Base-by-base conservation (phyloP, 2,329 filamentous ascomycete species). In the Pseudopyrenochaeta lycopersici region DNA sequence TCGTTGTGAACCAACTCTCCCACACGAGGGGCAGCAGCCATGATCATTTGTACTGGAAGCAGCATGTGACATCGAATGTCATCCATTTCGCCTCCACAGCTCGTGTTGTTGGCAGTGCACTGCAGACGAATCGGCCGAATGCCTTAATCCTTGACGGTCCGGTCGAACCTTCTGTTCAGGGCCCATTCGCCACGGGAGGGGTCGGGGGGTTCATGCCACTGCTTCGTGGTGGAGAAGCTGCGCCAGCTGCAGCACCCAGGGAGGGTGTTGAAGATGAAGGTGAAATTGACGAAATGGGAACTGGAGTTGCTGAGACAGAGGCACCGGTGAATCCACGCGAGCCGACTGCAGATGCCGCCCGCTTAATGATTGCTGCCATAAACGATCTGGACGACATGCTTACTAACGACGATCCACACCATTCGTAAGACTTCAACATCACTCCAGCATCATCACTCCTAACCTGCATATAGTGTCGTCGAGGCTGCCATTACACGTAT, bases 41-140 rank as follows among this genome's bases (percentile, higher is more conserved):
- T 5, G 63, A 64, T 38, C 6, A 20, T 7, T 9, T 64, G 21
- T 70, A 69, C 48, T 70, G 67, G 67, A 44, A 44, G 35, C 64
- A 69, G 36, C 40, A 56, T 7, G 9, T 57, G 12, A 17, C 12
- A 3, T 65, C 56, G 11, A 47, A 57, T 31, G 15, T 32, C 1
- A 30, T 58, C 2, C 41, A 30, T 21, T n/a, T 4, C 9, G 35
- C 21, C 3, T n/a, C 35, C 12, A 41, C 9, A 15, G 17, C 15
- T 10, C 3, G 3, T 10, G 21, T 10, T 23, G 38, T n/a, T 21
- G 39, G 27, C 27, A 15, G 23, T 14, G 14, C 20, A 6, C 15
- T 32, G 46, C 27, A 17, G 12, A 35, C 12, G 32, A 17, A n/a
- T n/a, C n/a, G n/a, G n/a, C n/a, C n/a, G n/a, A n/a, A n/a, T n/a